phyloP scores from a whole-genome alignment of 345 rosid genomes.

The Brassica rapa region DNA sequence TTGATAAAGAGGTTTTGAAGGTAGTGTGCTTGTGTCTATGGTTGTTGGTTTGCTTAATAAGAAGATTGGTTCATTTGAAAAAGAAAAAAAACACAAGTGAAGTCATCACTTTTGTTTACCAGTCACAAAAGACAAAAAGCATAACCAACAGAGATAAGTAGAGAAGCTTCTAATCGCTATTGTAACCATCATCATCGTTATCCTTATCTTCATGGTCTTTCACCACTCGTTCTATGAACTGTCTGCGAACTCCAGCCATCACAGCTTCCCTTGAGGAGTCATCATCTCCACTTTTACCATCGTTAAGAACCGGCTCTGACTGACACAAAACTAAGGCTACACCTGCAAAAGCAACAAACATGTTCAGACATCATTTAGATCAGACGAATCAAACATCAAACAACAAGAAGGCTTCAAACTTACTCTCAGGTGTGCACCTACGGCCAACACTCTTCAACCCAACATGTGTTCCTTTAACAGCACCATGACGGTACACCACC shows the following conservation, averaged over 20 bases:
- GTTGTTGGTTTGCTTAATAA: slow-evolving; percentile 25
- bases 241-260: slow-evolving; percentile 77
- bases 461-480: slow-evolving; percentile 88
- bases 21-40: slow-evolving; percentile 39
- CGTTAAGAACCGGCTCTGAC: slow-evolving; percentile 87
- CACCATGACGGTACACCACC: slow-evolving; percentile 81
- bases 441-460: slow-evolving; percentile 81
- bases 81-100: slow-evolving; percentile 6
- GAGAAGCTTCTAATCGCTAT: slow-evolving; percentile 63
- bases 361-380: slow-evolving; percentile 12
- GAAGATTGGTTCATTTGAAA: slow-evolving; percentile 11
- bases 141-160: slow-evolving; percentile 8
- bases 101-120: slow-evolving; percentile 8
- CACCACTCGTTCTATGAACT: slow-evolving; percentile 83
- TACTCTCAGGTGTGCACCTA: slow-evolving; percentile 52
- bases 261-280: slow-evolving; percentile 74
- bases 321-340: slow-evolving; percentile 92
- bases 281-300: slow-evolving; percentile 78
- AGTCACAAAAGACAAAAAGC: slow-evolving; percentile 15
- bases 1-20: slow-evolving; percentile 29
- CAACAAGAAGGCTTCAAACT: neutral
- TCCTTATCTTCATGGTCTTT: slow-evolving; percentile 67
- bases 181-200: slow-evolving; percentile 65
- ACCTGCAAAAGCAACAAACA: slow-evolving; percentile 50
- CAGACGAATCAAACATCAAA: neutral